A percentile compares a stretch with the other conserved stretches of the same genome.
Evolutionary conservation across 2,329 filamentous ascomycete genomes (phyloP).

Genomic region (Thyridium curvatum): DNA sequence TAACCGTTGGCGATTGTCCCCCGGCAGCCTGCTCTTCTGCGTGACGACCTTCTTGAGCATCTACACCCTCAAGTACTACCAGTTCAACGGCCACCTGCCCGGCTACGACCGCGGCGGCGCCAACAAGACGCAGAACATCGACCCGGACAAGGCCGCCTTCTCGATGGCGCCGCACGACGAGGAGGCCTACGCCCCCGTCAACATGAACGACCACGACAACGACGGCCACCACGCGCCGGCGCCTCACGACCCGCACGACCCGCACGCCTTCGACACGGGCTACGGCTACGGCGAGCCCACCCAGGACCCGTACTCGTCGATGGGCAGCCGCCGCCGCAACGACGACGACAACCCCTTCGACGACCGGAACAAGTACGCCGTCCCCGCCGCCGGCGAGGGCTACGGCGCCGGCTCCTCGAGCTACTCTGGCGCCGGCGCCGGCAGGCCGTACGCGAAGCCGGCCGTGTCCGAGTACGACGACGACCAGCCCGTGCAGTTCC

Average conservation of each 20-base stretch:
- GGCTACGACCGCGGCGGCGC: constrained; percentile 47
- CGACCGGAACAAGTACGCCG: constrained; percentile 29
- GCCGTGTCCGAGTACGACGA: constrained; percentile 33
- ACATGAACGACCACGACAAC: constrained; percentile 42
- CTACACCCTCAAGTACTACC: constrained; percentile 56
- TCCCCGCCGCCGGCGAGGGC: constrained; percentile 18
- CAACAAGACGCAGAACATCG: constrained; percentile 44
- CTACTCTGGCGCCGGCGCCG: neutral
- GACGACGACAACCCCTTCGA: constrained; percentile 38
- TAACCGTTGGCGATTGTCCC: no score
- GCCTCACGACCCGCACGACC: constrained; percentile 25
- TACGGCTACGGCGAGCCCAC: constrained; percentile 8
- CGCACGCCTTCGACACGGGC: constrained; percentile 14
- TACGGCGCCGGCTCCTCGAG: no score
- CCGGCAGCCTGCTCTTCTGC: constrained; percentile 51
- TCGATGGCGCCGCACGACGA: constrained; percentile 62
- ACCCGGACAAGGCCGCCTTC: constrained; percentile 64
- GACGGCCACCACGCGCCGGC: constrained; percentile 23
- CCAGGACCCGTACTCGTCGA: constrained; percentile 14
- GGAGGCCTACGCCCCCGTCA: constrained; percentile 57
- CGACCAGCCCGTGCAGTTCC: constrained; percentile 45
- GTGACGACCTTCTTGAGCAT: constrained; percentile 48
- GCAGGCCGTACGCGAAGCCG: constrained; percentile 5
- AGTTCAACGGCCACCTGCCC: constrained; percentile 54
- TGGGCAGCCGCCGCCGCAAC: constrained; percentile 1